phyloP scores from a whole-genome alignment of 306 rosid species.

The Vigna radiata region DNA sequence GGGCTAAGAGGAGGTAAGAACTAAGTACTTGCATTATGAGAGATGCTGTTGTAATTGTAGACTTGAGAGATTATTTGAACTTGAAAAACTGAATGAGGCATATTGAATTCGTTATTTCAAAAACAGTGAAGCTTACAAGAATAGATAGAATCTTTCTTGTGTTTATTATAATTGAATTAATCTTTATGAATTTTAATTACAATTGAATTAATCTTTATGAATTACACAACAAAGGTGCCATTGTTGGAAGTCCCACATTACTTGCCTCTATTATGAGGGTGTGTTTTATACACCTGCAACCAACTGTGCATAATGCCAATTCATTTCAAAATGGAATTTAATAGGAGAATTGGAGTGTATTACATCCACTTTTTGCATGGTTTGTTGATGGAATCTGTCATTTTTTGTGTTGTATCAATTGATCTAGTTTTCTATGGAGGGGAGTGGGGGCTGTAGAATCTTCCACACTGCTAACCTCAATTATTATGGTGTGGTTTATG shows the following conservation, averaged over 20 bases:
- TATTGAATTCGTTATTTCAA: conserved; percentile 25
- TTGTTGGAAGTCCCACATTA: background rate
- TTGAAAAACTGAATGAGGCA: conserved; percentile 23
- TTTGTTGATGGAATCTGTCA: background rate
- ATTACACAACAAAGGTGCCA: conserved; percentile 1
- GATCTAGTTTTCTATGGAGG: background rate
- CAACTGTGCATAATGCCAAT: background rate
- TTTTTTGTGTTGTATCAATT: background rate
- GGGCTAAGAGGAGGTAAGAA: conserved; percentile 94
- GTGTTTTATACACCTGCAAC: background rate
- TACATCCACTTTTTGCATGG: background rate
- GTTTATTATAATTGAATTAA: conserved; percentile 5
- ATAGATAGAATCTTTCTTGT: conserved; percentile 21
- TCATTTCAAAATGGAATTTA: background rate
- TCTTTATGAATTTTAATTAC: conserved; percentile 18
- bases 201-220: conserved; percentile 5
- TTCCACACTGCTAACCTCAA: background rate
- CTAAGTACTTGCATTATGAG: conserved; percentile 42
- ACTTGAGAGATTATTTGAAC: conserved; percentile 25
- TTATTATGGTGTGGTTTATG: background rate
- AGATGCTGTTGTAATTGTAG: conserved; percentile 26
- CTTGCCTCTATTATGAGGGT: background rate
- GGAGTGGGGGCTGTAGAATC: background rate
- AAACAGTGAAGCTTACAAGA: conserved; percentile 24
- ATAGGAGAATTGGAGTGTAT: background rate